Conservation (phyloP, 805 yeast species). For the Myxozyma geophila region DNA sequence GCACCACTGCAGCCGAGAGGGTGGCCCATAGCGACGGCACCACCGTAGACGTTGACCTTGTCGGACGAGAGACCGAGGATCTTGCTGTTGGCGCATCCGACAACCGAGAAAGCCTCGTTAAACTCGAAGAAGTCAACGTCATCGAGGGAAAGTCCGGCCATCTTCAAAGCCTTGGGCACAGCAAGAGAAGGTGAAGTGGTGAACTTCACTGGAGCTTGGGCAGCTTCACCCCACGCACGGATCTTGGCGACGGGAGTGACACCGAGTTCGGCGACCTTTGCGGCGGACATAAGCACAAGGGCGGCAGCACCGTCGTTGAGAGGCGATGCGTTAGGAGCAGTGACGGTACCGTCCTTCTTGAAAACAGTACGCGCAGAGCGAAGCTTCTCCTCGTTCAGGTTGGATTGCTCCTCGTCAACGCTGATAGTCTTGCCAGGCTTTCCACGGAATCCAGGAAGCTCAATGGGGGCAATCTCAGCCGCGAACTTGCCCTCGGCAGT, state of each 20-base stretch:
- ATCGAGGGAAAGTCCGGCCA: conserved; percentile 66
- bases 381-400: conserved; percentile 77
- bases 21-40: conserved; percentile 96
- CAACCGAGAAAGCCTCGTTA: conserved; percentile 97
- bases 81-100: conserved; percentile 87
- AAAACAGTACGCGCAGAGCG: conserved; percentile 90
- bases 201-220: conserved; percentile 90
- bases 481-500: conserved; percentile 79
- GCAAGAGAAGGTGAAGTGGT: conserved; percentile 96
- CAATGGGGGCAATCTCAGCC: conserved; percentile 82
- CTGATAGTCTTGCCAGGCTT: conserved; percentile 64
- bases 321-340: conserved; percentile 95
- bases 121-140: conserved; percentile 91
- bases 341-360: conserved; percentile 93
- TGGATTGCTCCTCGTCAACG: conserved; percentile 81
- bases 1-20: conserved; percentile 98
- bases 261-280: conserved; percentile 80
- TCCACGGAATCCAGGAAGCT: conserved; percentile 83
- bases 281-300: conserved; percentile 80
- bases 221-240: conserved; percentile 98
- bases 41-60: conserved; percentile 90
- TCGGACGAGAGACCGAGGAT: conserved; percentile 52
- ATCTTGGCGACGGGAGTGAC: conserved; percentile 89
- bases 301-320: conserved; percentile 99
- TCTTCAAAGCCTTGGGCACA: conserved; percentile 92